phyloP scores from a whole-genome alignment of 179 eudicot genomes.

The Silene coronaria region DNA sequence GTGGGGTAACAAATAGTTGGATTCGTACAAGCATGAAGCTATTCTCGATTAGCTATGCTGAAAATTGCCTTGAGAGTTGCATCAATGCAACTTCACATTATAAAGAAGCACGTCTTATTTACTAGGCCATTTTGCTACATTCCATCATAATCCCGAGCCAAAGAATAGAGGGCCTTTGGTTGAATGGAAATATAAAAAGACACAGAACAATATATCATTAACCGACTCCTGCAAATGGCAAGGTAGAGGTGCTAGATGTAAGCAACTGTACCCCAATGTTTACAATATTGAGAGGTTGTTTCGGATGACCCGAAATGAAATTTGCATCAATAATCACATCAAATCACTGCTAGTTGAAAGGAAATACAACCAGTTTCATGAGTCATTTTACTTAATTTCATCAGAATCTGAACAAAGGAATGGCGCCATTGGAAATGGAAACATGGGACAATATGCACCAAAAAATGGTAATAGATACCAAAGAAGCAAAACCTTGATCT shows the following conservation, averaged over 20 bases:
- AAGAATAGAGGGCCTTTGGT: no score
- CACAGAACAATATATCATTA: no score
- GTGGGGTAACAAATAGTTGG: neutral
- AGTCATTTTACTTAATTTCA: neutral
- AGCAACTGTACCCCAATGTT: no score
- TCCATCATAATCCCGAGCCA: no score
- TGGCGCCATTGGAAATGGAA: neutral
- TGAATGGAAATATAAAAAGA: no score
- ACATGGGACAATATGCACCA: neutral
- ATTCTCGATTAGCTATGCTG: neutral
- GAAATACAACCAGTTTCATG: neutral
- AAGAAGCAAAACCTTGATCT: neutral
- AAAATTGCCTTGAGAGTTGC: neutral
- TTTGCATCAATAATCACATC: neutral
- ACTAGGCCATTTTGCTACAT: no score
- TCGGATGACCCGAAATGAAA: neutral
- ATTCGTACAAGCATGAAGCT: neutral
- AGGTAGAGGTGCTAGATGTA: no score
- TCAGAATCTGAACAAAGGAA: neutral
- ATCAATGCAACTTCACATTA: neutral
- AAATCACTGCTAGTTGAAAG: neutral
- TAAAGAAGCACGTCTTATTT: neutral
- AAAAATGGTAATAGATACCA: neutral
- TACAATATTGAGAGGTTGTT: no score
- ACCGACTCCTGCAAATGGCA: no score